A percentile compares a stretch with the other conserved stretches of the same genome.
Evolutionary conservation across 1,284 basidiomycete genomes (phyloP).

Genomic region (Phellopilus nigrolimitatus): DNA sequence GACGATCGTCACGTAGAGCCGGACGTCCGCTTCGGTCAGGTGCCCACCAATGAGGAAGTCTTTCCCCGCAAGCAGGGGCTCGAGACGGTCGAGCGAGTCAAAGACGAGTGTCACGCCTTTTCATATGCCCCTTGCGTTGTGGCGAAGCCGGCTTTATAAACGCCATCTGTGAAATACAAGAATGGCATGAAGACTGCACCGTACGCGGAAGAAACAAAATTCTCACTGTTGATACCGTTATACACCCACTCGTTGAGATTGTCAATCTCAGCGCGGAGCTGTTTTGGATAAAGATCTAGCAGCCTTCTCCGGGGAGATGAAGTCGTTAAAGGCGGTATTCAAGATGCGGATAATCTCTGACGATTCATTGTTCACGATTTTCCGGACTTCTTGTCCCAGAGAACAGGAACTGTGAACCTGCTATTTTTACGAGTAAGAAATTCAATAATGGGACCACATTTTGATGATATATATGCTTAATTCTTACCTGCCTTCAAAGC

Average conservation of each 20-base stretch:
- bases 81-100: conserved; percentile 74
- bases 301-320: conserved; percentile 62
- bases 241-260: conserved; percentile 87
- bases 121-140: conserved; percentile 80
- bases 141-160: conserved; percentile 91
- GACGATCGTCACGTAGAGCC: conserved; percentile 89
- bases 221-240: conserved; percentile 69
- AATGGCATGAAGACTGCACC: too few species aligned
- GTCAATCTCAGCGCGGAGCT: conserved; percentile 76
- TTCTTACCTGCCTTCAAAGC: conserved; percentile 61
- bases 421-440: not conserved
- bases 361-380: conserved; percentile 94
- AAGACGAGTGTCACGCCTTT: conserved; percentile 71
- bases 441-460: not conserved
- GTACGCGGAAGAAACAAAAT: not conserved
- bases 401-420: conserved; percentile 83
- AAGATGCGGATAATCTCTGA: conserved; percentile 92
- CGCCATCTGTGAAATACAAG: conserved; percentile 62
- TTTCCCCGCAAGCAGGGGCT: conserved; percentile 72
- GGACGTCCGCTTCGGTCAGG: conserved; percentile 90
- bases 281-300: conserved; percentile 73
- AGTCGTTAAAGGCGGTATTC: conserved; percentile 78
- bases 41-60: conserved; percentile 78
- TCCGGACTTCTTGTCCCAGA: conserved; percentile 92
- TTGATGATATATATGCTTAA: not conserved